Percentiles rank a stretch among this genome's conserved stretches.
phyloP scores from a whole-genome alignment of 495 filamentous ascomycete species.

The Corynascus novoguineensis region DNA sequence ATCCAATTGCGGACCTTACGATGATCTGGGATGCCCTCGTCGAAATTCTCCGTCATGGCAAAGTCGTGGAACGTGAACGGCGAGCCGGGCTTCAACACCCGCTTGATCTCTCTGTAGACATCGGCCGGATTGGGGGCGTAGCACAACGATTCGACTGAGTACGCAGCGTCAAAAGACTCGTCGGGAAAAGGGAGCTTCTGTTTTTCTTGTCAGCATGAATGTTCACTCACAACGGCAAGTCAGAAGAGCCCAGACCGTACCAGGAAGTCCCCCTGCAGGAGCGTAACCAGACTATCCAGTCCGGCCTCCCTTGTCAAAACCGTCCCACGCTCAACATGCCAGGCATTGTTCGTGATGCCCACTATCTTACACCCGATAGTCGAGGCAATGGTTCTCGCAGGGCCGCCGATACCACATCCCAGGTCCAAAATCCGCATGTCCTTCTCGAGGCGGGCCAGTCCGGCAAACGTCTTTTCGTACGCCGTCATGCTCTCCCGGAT shows the following conservation, averaged over 20 bases:
- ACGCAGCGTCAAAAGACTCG: constrained; percentile 20
- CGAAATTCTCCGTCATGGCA: constrained; percentile 23
- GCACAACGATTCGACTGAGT: constrained; percentile 20
- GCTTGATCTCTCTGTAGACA: constrained; percentile 17
- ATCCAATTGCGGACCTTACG: constrained; percentile 20
- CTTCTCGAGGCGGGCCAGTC: constrained; percentile 12
- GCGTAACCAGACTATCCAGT: constrained; percentile 4
- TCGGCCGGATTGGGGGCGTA: constrained; percentile 12
- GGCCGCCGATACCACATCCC: constrained; percentile 19
- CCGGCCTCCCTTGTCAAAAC: constrained; percentile 14
- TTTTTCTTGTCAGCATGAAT: neutral
- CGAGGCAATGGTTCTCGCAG: constrained; percentile 14
- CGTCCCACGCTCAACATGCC: constrained; percentile 19
- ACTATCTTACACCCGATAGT: constrained; percentile 11
- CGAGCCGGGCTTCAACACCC: constrained; percentile 21
- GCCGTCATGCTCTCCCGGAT: constrained; percentile 17
- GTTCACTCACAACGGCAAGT: neutral
- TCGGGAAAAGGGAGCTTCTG: constrained; percentile 22
- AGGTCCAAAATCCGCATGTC: constrained; percentile 20
- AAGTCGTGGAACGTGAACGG: constrained; percentile 19
- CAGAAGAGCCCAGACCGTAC: neutral
- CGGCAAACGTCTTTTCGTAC: constrained; percentile 18
- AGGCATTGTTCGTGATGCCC: constrained; percentile 19
- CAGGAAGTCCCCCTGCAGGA: constrained; percentile 14
- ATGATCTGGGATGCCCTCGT: constrained; percentile 10